These are phyloP conservation scores for Fusarium domesticum DNA, from an alignment of 2,329 filamentous ascomycete genomes.

Conservation along the genomic window DNA sequence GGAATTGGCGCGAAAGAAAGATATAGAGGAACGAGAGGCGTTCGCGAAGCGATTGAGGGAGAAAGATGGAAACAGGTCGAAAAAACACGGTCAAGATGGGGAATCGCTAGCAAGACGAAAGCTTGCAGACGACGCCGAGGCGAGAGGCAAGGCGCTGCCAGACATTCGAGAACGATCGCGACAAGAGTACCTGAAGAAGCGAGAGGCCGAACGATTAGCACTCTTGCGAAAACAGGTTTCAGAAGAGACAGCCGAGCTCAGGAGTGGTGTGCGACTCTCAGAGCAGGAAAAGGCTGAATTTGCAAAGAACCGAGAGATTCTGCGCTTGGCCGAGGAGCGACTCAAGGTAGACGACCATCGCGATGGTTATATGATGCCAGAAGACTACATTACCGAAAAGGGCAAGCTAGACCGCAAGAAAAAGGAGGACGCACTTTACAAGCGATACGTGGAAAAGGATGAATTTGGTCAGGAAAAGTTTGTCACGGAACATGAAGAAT, in stretches of 20 bases:
- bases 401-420: conserved; percentile 83
- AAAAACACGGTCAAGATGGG: conserved; percentile 61
- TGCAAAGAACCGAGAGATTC: conserved; percentile 77
- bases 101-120: conserved; percentile 55
- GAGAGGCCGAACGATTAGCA: conserved; percentile 80
- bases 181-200: conserved; percentile 90
- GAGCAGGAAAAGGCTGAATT: conserved; percentile 84
- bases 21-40: conserved; percentile 73
- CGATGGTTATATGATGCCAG: conserved; percentile 89
- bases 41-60: conserved; percentile 73
- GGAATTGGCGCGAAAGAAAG: conserved; percentile 59
- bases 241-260: conserved; percentile 79
- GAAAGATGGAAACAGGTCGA: conserved; percentile 68
- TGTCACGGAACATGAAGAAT: conserved; percentile 91
- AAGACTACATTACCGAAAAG: conserved; percentile 93
- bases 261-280: conserved; percentile 71
- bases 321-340: conserved; percentile 79
- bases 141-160: conserved; percentile 68
- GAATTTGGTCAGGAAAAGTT: conserved; percentile 86
- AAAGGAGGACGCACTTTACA: conserved; percentile 87
- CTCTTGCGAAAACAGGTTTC: conserved; percentile 86
- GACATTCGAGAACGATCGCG: conserved; percentile 80
- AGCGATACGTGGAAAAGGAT: conserved; percentile 82
- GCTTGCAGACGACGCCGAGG: conserved; percentile 54
- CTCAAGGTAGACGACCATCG: conserved; percentile 85